Evolutionary conservation across 176 grass and related monocot species (phyloP), one percentile per base, ranked within the genome.

Genomic region (Oropetium thomaeum): DNA sequence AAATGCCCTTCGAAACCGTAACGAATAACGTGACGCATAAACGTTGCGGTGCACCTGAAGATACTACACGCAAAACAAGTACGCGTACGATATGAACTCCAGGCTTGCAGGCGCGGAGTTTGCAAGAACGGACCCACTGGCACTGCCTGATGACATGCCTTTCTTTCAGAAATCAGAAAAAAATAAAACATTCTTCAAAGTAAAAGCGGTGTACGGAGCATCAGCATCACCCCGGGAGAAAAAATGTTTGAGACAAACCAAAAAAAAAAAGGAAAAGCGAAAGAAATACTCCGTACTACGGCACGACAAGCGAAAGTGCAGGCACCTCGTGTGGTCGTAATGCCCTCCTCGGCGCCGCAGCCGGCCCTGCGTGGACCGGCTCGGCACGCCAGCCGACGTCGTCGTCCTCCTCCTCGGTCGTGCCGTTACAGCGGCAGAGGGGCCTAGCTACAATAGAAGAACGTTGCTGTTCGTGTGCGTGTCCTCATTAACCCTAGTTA

Each of bases 261-360:
- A 44, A 27, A 62, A 54, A 10, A 7, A 14, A 23, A 7, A 28
- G 15, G 0, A 23, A 7, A 28, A n/a, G 0, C 7, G 0, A 25
- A n/a, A 30, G 9, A 7, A 26, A 8, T n/a, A n/a, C n/a, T n/a
- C n/a, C n/a, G 20, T 2, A 4, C 4, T 6, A 10, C 10, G 22
- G 23, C 34, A 33, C 71, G n/a, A 62, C 65, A 77, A 27, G 20
- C 53, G 28, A 61, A 77, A 74, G 81, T 57, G 30, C 51, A 26
- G 62, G 29, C 62, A 25, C 59, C 54, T 32, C 61, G 61, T 33
- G 28, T 35, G 29, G 72, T 29, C 51, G 33, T 23, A 7, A 49
- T 17, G 45, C 45, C 15, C 45, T 19, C 31, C 72, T 75, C 72
- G 72, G 17, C 38, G 55, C 1, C 27, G 30, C 45, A 19, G 45